Percentiles rank a stretch among this genome's conserved stretches.
Evolutionary conservation across 768 basidiomycete species (phyloP).

Genomic region (Floccularia luteovirens): DNA sequence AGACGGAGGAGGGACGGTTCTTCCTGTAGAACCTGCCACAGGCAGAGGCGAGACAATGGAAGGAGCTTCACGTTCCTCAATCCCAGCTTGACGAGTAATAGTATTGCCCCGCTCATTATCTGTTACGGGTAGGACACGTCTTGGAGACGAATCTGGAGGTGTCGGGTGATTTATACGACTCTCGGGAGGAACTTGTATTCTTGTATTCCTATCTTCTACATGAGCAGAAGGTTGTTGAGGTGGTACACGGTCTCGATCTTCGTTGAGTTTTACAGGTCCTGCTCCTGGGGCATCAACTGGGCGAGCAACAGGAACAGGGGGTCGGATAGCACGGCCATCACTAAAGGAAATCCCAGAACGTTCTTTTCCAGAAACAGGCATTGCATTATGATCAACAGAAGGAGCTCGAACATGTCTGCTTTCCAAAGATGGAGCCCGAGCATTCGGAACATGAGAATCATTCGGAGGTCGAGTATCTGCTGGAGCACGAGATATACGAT

Average conservation of each 20-base stretch:
- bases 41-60: not conserved
- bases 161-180: not conserved
- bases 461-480: not conserved
- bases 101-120: not conserved
- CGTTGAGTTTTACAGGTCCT: not conserved
- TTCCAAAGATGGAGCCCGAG: not conserved
- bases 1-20: not conserved
- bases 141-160: not conserved
- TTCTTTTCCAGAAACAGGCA: no score
- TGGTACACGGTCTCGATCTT: not conserved
- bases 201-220: not conserved
- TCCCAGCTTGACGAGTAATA: not conserved
- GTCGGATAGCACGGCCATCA: not conserved
- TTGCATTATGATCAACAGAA: not conserved
- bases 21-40: no score
- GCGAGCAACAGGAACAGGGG: not conserved
- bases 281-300: not conserved
- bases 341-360: not conserved
- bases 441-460: not conserved
- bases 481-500: constrained; percentile 1
- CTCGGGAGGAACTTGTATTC: not conserved
- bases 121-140: not conserved
- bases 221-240: not conserved
- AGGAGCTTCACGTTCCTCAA: constrained; percentile 2
- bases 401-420: not conserved